Conservation (phyloP, 257 asterid genomes). For the Fraxinus americana region DNA sequence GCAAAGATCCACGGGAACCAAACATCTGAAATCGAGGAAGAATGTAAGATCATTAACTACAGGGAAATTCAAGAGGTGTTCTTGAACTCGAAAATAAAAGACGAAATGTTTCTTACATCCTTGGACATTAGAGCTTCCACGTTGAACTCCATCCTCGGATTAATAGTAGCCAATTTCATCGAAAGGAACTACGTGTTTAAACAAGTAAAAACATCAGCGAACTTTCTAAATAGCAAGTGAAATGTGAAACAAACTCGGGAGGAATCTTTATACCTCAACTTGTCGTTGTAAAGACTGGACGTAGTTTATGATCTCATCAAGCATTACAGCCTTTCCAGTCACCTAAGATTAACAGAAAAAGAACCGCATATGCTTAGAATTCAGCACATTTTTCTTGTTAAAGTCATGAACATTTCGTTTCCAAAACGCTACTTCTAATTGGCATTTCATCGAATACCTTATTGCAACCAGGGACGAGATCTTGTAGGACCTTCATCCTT, state of each 20-base stretch:
- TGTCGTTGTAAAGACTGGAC: constrained; percentile 87
- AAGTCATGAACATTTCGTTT: not conserved
- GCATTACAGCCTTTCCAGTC: constrained; percentile 97
- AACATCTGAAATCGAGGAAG: constrained; percentile 41
- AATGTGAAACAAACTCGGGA: not conserved
- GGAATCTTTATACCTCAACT: constrained; percentile 66
- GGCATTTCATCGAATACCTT: constrained; percentile 45
- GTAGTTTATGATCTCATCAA: constrained; percentile 90
- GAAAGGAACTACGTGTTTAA: constrained; percentile 68
- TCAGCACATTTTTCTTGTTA: not conserved
- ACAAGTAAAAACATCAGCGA: constrained; percentile 7
- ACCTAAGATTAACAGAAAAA: constrained; percentile 39
- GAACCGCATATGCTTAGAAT: constrained; percentile 6
- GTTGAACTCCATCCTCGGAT: constrained; percentile 81
- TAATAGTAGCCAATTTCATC: constrained; percentile 78
- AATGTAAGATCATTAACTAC: not conserved
- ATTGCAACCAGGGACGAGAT: constrained; percentile 96
- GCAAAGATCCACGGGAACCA: constrained; percentile 53
- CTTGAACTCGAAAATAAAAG: not conserved
- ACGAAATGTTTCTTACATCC: constrained; percentile 53
- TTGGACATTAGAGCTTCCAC: constrained; percentile 71
- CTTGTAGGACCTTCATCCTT: constrained; percentile 84
- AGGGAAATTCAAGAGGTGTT: constrained; percentile 18
- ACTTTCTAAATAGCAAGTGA: not conserved
- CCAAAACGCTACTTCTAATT: not conserved